Percentiles rank a stretch among this genome's conserved stretches.
phyloP scores from a whole-genome alignment of 768 basidiomycete species.

The Rhodotorula graminis region DNA sequence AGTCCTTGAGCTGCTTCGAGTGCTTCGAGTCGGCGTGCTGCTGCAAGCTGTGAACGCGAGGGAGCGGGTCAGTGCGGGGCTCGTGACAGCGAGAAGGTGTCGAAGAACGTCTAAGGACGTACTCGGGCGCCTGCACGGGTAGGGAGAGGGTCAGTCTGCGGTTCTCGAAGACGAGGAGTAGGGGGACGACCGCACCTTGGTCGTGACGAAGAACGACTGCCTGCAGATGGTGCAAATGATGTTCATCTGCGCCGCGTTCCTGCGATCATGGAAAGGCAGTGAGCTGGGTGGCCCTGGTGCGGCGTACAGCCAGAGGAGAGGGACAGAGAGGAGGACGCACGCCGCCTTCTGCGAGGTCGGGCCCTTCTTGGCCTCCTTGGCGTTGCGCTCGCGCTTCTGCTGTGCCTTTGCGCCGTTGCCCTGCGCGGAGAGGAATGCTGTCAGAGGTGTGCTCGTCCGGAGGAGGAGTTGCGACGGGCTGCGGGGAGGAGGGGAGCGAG shows the following conservation, averaged over 20 bases:
- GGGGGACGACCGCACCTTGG: background rate
- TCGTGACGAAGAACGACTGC: conserved; percentile 21
- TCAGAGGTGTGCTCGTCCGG: no score
- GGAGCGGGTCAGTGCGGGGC: background rate
- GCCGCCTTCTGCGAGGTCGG: conserved; percentile 22
- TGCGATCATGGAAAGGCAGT: background rate
- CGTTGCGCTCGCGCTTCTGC: conserved; percentile 24
- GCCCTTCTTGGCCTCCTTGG: conserved; percentile 21
- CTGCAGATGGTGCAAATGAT: conserved; percentile 31
- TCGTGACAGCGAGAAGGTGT: background rate
- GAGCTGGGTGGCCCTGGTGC: no score
- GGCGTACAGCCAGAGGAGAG: background rate
- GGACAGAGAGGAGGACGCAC: conserved; percentile 2
- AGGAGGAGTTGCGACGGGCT: no score
- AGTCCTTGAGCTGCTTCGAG: conserved; percentile 12
- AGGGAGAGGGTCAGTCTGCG: background rate
- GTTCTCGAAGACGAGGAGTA: background rate
- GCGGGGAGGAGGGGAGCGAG: no score
- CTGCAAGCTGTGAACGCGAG: conserved; percentile 2
- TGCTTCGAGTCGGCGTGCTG: conserved; percentile 22
- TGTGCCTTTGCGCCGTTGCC: conserved; percentile 33
- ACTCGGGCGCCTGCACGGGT: background rate
- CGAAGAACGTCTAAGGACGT: background rate
- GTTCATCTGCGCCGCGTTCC: conserved; percentile 22
- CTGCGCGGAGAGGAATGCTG: background rate